These are phyloP conservation scores for Solanum gandarillasii DNA, from an alignment of 257 asterid species.

Conservation along the genomic window DNA sequence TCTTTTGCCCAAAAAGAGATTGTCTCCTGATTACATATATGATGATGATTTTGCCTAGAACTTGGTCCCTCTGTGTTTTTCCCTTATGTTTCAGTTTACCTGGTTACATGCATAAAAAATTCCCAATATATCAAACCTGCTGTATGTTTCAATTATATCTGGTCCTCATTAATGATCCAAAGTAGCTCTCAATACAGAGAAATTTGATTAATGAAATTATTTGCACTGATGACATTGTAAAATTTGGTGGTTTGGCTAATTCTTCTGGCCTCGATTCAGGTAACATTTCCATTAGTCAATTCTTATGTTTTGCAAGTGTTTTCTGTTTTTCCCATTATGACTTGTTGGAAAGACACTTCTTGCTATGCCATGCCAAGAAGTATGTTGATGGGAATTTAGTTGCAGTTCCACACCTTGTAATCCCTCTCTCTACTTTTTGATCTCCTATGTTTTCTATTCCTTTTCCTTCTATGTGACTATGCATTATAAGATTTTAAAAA, in stretches of 20 bases:
- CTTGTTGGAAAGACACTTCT: not conserved
- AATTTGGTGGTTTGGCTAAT: not conserved
- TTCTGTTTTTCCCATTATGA: not conserved
- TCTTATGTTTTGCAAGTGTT: not conserved
- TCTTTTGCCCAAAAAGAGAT: conserved; percentile 34
- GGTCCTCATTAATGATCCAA: not conserved
- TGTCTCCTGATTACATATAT: conserved; percentile 22
- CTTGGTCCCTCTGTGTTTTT: not conserved
- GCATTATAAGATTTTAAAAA: too few relatives aligned
- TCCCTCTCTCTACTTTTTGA: not conserved
- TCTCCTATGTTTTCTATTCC: too few relatives aligned
- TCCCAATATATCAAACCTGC: not conserved
- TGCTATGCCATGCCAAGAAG: not conserved
- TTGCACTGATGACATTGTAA: not conserved
- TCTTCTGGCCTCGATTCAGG: not conserved
- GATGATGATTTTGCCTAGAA: conserved; percentile 66
- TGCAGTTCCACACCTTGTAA: not conserved
- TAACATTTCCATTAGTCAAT: not conserved
- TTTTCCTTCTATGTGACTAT: too few relatives aligned
- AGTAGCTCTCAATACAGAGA: not conserved
- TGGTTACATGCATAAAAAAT: not conserved
- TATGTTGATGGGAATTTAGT: not conserved
- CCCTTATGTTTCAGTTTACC: not conserved
- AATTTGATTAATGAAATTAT: not conserved
- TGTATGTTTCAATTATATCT: not conserved